Percentiles rank a stretch among this genome's conserved stretches.
phyloP scores from a whole-genome alignment of 2,329 filamentous ascomycete species.

The Eurotiales sp. region DNA sequence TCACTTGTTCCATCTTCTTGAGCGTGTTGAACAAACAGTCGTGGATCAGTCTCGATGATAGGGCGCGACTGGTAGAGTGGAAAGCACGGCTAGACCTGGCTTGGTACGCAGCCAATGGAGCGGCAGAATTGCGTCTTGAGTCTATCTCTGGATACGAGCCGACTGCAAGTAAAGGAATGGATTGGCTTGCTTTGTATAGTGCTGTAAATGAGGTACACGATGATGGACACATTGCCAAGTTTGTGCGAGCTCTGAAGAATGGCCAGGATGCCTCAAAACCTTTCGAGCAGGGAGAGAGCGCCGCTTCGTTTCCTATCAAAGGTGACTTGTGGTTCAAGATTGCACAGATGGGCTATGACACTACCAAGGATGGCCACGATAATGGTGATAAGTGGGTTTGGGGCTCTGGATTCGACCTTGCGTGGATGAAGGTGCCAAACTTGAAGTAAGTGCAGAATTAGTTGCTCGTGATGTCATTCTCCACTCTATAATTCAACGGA shows the following conservation, averaged over 20 bases:
- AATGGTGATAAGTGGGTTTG: too few relatives aligned
- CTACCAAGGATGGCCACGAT: conserved; percentile 16
- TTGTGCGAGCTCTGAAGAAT: conserved; percentile 32
- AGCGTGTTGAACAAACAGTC: conserved; percentile 25
- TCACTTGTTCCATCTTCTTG: conserved; percentile 33
- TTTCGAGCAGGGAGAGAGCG: conserved; percentile 18
- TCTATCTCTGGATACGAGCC: conserved; percentile 19
- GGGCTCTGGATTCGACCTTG: too few relatives aligned
- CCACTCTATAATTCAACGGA: too few relatives aligned
- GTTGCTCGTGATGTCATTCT: too few relatives aligned
- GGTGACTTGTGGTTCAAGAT: conserved; percentile 25
- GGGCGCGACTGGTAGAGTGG: conserved; percentile 22
- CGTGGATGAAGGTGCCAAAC: too few relatives aligned
- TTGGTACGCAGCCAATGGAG: conserved; percentile 21
- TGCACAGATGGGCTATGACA: conserved; percentile 20
- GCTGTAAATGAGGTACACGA: conserved; percentile 25
- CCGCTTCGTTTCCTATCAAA: conserved; percentile 17
- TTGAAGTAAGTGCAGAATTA: too few relatives aligned
- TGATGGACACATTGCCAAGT: conserved; percentile 36
- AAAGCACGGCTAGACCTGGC: conserved; percentile 23
- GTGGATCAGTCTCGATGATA: conserved; percentile 31
- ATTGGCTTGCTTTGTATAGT: conserved; percentile 27
- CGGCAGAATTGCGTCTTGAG: conserved; percentile 19
- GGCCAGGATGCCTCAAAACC: conserved; percentile 21
- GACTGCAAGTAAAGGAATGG: conserved; percentile 16